These are phyloP conservation scores for Penicillium sp. DNA, from an alignment of 2,329 filamentous ascomycete genomes.

Conservation along the genomic window DNA sequence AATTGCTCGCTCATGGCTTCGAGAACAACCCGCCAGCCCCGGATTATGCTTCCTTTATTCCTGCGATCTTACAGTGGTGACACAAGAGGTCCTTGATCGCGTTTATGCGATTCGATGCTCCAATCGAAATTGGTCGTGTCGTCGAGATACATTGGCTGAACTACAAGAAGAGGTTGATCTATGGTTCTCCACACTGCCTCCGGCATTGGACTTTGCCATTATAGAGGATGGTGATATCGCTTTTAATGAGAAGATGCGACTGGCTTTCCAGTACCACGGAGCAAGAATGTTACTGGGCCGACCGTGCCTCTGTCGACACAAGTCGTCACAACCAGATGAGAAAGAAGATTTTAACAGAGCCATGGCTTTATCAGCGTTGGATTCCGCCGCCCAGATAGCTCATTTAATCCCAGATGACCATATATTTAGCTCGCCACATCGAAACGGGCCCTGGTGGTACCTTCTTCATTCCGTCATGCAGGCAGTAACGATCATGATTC, in stretches of 20 bases:
- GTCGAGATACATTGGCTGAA: background rate
- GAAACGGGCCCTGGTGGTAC: constrained; percentile 46
- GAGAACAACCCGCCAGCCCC: constrained; percentile 10
- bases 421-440: constrained; percentile 36
- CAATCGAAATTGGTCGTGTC: constrained; percentile 4
- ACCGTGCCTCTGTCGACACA: constrained; percentile 42
- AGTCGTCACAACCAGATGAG: constrained; percentile 20
- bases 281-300: constrained; percentile 42
- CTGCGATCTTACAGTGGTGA: constrained; percentile 36
- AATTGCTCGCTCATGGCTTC: constrained; percentile 10
- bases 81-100: constrained; percentile 36
- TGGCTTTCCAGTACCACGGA: constrained; percentile 44
- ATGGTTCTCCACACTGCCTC: constrained; percentile 14
- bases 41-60: constrained; percentile 37
- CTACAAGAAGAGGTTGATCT: constrained; percentile 9
- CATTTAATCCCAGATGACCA: constrained; percentile 42
- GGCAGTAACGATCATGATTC: constrained; percentile 41
- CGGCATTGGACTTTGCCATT: constrained; percentile 9
- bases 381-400: constrained; percentile 41
- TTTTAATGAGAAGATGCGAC: constrained; percentile 28
- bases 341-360: constrained; percentile 32
- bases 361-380: constrained; percentile 26
- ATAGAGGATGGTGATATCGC: background rate
- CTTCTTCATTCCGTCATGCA: constrained; percentile 49
- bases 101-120: constrained; percentile 34